Evolutionary conservation across 2,329 filamentous ascomycete species (phyloP).

Genomic region (Akanthomyces dipterigenus): DNA sequence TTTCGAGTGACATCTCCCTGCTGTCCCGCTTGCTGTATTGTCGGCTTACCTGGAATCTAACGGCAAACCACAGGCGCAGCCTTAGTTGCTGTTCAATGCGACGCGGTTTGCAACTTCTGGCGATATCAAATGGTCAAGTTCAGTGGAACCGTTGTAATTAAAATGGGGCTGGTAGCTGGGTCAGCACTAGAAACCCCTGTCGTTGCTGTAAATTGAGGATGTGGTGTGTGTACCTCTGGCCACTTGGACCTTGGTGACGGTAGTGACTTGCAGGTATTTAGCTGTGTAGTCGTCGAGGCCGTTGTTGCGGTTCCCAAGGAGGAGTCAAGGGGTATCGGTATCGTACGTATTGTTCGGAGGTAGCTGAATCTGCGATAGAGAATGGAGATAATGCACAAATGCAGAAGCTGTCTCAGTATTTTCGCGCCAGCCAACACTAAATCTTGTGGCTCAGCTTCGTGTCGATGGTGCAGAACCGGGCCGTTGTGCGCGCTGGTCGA

Average conservation of each 20-base stretch:
- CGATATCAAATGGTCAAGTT: neutral
- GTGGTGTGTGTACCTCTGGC: conserved; percentile 3
- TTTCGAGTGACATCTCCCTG: neutral
- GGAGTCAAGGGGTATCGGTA: neutral
- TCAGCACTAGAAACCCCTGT: conserved; percentile 12
- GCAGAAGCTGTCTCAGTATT: neutral
- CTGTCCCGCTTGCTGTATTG: too few species aligned
- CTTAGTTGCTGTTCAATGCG: neutral
- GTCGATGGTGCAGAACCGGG: neutral
- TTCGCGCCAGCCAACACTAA: neutral
- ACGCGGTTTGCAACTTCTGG: neutral
- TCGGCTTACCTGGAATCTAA: neutral
- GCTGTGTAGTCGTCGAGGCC: neutral
- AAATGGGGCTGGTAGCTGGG: conserved; percentile 1
- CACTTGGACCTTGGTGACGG: neutral
- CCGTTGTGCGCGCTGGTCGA: neutral
- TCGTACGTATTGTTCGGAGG: neutral
- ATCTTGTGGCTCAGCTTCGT: neutral
- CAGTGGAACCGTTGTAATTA: conserved; percentile 3
- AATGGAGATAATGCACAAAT: neutral
- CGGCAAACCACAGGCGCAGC: neutral
- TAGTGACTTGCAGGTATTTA: neutral
- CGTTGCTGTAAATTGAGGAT: neutral
- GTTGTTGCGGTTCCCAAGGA: neutral
- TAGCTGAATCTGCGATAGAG: too few species aligned